Evolutionary conservation across 2,329 filamentous ascomycete species (phyloP).

Genomic region (Scedosporium minutisporum): DNA sequence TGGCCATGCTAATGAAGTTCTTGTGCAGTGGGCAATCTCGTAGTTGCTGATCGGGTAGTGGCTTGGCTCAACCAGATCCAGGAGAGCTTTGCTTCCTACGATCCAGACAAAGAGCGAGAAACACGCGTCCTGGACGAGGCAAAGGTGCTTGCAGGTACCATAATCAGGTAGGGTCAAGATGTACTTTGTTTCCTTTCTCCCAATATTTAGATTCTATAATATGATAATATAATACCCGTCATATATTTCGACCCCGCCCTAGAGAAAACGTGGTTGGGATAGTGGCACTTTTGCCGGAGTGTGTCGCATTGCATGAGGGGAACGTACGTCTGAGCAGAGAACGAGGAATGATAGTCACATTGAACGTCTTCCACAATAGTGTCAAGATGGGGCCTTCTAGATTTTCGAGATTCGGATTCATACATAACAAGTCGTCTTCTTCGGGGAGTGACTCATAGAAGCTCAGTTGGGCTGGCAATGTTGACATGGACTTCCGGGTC

Average conservation of each 20-base stretch:
- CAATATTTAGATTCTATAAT: neutral
- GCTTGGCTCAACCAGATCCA: constrained; percentile 4
- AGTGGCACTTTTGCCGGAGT: neutral
- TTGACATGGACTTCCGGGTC: no score
- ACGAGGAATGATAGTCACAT: neutral
- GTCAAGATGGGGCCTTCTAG: no score
- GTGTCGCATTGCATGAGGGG: neutral
- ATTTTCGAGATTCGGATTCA: no score
- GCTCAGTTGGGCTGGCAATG: no score
- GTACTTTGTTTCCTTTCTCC: neutral
- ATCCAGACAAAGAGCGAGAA: neutral
- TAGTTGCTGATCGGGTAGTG: constrained; percentile 1
- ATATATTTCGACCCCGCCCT: neutral
- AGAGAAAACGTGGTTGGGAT: neutral
- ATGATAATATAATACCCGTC: neutral
- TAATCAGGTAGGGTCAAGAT: neutral
- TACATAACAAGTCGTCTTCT: no score
- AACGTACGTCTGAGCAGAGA: neutral
- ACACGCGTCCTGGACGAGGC: neutral
- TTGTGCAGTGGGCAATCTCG: neutral
- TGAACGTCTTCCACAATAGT: neutral
- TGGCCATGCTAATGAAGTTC: neutral
- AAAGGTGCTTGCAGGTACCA: neutral
- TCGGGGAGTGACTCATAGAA: no score
- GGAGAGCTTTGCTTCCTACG: neutral